phyloP scores from a whole-genome alignment of 352 stramenopile genomes.

The Hyaloperonospora brassicae region DNA sequence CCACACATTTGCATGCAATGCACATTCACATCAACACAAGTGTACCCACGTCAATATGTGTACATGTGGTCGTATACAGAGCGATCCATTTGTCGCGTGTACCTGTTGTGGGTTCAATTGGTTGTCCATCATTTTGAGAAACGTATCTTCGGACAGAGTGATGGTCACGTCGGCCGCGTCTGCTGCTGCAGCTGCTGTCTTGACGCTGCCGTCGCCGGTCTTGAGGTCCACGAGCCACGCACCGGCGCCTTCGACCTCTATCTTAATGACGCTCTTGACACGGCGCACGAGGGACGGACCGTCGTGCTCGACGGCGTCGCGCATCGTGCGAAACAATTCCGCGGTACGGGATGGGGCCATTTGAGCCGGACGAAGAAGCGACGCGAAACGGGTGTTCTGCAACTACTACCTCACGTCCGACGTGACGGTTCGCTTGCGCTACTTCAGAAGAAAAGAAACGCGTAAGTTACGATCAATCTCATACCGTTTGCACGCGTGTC shows the following conservation, averaged over 20 bases:
- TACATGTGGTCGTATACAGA: background rate
- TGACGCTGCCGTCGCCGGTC: slow-evolving; percentile 61
- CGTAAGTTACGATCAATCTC: slow-evolving; percentile 2
- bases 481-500: background rate
- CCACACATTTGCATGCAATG: too few species aligned
- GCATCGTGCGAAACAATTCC: slow-evolving; percentile 70
- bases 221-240: slow-evolving; percentile 76
- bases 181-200: slow-evolving; percentile 31
- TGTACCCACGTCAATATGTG: too few species aligned
- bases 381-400: background rate
- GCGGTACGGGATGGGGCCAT: slow-evolving; percentile 35
- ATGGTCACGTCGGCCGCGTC: slow-evolving; percentile 75
- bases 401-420: slow-evolving; percentile 1
- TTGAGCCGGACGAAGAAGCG: background rate
- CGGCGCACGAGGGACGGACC: slow-evolving; percentile 63
- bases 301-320: slow-evolving; percentile 52
- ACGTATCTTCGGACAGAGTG: slow-evolving; percentile 64
- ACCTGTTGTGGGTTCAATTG: slow-evolving; percentile 88
- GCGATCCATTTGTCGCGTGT: background rate
- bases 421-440: slow-evolving; percentile 5
- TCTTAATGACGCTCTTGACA: slow-evolving; percentile 77
- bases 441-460: too few species aligned
- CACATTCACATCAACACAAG: too few species aligned
- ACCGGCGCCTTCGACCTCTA: slow-evolving; percentile 59
- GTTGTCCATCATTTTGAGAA: slow-evolving; percentile 72